Evolutionary conservation across 345 rosid species (phyloP).

Genomic region (Sonneratia caseolaris): DNA sequence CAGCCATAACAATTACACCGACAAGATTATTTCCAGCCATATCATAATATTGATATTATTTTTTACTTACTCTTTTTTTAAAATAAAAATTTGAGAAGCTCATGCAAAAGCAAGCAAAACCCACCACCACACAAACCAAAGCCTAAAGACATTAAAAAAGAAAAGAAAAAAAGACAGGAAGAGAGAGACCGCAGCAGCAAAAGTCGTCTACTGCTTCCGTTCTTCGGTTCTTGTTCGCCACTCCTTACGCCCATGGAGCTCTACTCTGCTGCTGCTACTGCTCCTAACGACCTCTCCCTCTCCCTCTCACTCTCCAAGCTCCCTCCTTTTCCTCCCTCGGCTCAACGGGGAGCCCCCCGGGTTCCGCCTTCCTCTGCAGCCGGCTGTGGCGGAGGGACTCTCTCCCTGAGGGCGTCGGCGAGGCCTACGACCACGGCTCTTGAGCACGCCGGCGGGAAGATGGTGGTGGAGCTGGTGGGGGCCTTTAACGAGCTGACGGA

Average conservation of each 20-base stretch:
- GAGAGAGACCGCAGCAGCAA: too few species aligned
- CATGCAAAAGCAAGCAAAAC: too few species aligned
- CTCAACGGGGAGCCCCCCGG: neutral
- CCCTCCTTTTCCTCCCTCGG: neutral
- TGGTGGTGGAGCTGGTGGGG: slow-evolving; percentile 96
- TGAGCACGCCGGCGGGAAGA: slow-evolving; percentile 79
- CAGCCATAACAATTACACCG: too few species aligned
- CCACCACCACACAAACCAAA: too few species aligned
- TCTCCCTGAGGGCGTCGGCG: slow-evolving; percentile 6
- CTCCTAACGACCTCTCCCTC: slow-evolving; percentile 13
- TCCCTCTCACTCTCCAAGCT: neutral
- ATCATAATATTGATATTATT: too few species aligned
- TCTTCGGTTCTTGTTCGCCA: neutral
- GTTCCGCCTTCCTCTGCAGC: neutral
- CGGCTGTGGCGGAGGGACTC: neutral
- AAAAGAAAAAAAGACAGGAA: too few species aligned
- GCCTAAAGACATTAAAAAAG: too few species aligned
- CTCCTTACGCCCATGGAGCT: slow-evolving; percentile 10
- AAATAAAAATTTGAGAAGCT: too few species aligned
- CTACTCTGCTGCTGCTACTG: slow-evolving; percentile 5
- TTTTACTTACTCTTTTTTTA: too few species aligned
- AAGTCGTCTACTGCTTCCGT: neutral
- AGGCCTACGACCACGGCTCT: slow-evolving; percentile 19
- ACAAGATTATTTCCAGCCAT: too few species aligned
- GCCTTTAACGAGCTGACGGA: slow-evolving; percentile 82